Evolutionary conservation across 1,139 yeast species (phyloP).

Genomic region (Lodderomyces pseudojiufengensis): DNA sequence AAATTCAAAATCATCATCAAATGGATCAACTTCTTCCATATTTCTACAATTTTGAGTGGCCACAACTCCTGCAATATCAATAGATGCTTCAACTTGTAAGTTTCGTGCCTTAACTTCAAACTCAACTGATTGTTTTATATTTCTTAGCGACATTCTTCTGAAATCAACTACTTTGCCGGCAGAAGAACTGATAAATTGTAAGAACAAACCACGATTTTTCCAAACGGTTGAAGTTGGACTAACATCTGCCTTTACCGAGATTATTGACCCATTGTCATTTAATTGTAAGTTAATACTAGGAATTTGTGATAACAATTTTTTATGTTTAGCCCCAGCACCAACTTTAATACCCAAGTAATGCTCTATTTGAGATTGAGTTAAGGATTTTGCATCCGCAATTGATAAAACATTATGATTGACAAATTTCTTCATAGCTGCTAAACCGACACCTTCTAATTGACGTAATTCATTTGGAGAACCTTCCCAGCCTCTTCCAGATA

Average conservation of each 20-base stretch:
- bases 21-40: background rate
- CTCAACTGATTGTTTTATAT: conserved; percentile 16
- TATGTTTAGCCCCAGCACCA: conserved; percentile 33
- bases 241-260: conserved; percentile 14
- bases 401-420: conserved; percentile 26
- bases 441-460: conserved; percentile 44
- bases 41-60: background rate
- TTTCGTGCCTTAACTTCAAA: conserved; percentile 21
- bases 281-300: conserved; percentile 21
- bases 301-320: conserved; percentile 20
- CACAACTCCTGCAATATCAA: conserved; percentile 36
- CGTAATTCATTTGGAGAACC: conserved; percentile 36
- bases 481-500: conserved; percentile 48
- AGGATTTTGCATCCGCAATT: conserved; percentile 23
- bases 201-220: conserved; percentile 23
- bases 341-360: conserved; percentile 34
- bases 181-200: conserved; percentile 12
- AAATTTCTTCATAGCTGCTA: conserved; percentile 34
- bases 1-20: conserved; percentile 8
- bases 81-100: conserved; percentile 23
- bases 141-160: conserved; percentile 29
- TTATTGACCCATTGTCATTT: background rate
- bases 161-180: conserved; percentile 35
- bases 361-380: conserved; percentile 33
- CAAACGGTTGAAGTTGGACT: conserved; percentile 18